These are phyloP conservation scores for Hymenoscyphus infarciens DNA, from an alignment of 2,329 filamentous ascomycete species.

Conservation along the genomic window DNA sequence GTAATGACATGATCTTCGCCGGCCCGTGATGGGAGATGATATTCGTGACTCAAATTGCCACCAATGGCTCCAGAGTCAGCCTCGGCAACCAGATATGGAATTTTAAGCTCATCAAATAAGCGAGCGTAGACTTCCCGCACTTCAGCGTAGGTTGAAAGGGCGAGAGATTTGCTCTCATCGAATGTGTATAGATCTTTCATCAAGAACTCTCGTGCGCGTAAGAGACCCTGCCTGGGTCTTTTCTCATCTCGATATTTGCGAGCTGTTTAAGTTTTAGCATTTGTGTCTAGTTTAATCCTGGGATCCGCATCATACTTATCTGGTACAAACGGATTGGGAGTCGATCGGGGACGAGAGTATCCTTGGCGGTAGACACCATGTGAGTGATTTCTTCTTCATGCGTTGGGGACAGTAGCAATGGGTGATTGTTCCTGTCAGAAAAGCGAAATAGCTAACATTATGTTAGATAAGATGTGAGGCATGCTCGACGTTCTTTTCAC, in stretches of 20 bases:
- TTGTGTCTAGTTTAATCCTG: neutral
- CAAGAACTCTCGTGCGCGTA: slow-evolving; percentile 85
- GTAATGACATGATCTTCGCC: slow-evolving; percentile 84
- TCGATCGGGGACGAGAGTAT: slow-evolving; percentile 78
- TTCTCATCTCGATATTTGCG: slow-evolving; percentile 94
- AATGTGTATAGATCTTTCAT: slow-evolving; percentile 99
- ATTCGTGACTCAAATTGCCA: slow-evolving; percentile 89
- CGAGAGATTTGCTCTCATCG: slow-evolving; percentile 64
- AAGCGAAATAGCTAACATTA: slow-evolving; percentile 70
- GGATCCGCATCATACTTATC: slow-evolving; percentile 57
- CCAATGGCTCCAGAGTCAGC: slow-evolving; percentile 97
- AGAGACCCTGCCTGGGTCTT: slow-evolving; percentile 79
- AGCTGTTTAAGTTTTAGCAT: slow-evolving; percentile 44
- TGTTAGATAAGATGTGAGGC: slow-evolving; percentile 12
- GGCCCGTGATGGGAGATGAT: slow-evolving; percentile 73
- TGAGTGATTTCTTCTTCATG: slow-evolving; percentile 95
- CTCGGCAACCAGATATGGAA: slow-evolving; percentile 80
- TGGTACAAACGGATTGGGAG: slow-evolving; percentile 87
- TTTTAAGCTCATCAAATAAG: slow-evolving; percentile 76
- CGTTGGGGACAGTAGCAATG: slow-evolving; percentile 81
- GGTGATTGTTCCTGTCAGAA: slow-evolving; percentile 69
- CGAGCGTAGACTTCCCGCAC: slow-evolving; percentile 71
- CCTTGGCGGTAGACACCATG: slow-evolving; percentile 58
- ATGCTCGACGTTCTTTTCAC: neutral
- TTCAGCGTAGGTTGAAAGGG: slow-evolving; percentile 73